Base-by-base conservation (phyloP, 768 basidiomycete species). In the Fomitopsis pulvina region DNA sequence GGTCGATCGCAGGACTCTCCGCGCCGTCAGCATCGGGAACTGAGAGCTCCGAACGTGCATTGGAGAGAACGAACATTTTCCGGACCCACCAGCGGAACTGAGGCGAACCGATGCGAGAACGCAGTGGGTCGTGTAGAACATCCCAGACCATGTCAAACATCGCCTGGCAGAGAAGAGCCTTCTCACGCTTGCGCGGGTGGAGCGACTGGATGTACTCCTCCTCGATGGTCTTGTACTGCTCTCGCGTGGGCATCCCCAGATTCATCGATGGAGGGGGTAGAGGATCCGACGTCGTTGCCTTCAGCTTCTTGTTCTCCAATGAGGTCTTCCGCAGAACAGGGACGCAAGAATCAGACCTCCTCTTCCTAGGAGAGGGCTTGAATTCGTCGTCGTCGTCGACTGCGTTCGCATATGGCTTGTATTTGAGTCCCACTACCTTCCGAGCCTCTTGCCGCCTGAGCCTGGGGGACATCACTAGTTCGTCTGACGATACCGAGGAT, bases 51-150 rank as follows among this genome's bases (percentile, higher is more conserved):
- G 26, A 60, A 49, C 20, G 52, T 34, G 47, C 53, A 39, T 67
- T 67, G 56, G 73, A 71, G 6, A 83, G 58, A 39, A 65, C 70
- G 62, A 91, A 91, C 81, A 85, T 89, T 71, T 86, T 87, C 59
- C 86, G 81, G 11, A 81, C 87, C 87, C 87, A 90, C 66, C 82
- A 87, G 37, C 85, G 77, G 63, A 89, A 90, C 60, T 88, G 85
- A 1, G 86, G 76, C 2, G 78, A 81, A 38, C 64, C 66, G 46
- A 72, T 51, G 52, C 72, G 69, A 21, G 69, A 70, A 24, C 69
- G 63, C 1, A 74, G 70, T 5, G 80, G 78, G 48, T 76, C 66
- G 30, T 76, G 72, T 22, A 90, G 70, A 20, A 85, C 80, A 55
- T 79, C 76, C 77, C 83, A 83, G 64, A 89, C 81, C 40, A 79